Conservation (phyloP, 768 basidiomycete species). For the Hysterangium stoloniferum region DNA sequence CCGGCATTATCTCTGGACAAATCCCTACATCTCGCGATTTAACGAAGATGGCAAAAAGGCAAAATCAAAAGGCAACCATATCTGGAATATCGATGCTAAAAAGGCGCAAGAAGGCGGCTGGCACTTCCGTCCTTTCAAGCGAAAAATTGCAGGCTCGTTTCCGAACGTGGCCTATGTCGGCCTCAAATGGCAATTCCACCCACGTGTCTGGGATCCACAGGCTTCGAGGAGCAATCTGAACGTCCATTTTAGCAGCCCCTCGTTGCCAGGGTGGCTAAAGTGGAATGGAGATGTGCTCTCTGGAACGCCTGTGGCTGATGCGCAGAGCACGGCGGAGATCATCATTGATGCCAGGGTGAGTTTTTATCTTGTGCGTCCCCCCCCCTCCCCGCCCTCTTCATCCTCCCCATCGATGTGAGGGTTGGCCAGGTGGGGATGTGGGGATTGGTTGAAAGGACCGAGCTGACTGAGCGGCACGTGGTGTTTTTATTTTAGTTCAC, state of each 20-base stretch:
- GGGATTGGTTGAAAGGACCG: slow-evolving; percentile 15
- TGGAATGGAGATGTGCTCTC: slow-evolving; percentile 83
- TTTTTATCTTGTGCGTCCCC: slow-evolving; percentile 14
- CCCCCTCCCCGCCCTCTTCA: too few species aligned
- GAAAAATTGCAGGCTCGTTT: slow-evolving; percentile 79
- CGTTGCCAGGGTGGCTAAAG: slow-evolving; percentile 75
- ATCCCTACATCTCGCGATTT: slow-evolving; percentile 89
- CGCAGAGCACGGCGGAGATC: slow-evolving; percentile 68
- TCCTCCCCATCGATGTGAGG: background rate
- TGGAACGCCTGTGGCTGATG: slow-evolving; percentile 72
- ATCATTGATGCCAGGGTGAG: slow-evolving; percentile 69
- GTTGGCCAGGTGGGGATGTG: background rate
- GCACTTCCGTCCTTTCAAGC: slow-evolving; percentile 83
- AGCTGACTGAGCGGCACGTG: too few species aligned
- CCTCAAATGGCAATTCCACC: slow-evolving; percentile 81
- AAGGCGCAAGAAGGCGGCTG: slow-evolving; percentile 64
- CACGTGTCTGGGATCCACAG: slow-evolving; percentile 96
- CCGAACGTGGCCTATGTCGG: slow-evolving; percentile 77
- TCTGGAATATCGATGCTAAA: slow-evolving; percentile 98
- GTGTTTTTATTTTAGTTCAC: slow-evolving; percentile 39
- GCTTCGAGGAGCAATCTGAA: slow-evolving; percentile 72
- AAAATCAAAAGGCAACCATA: slow-evolving; percentile 98
- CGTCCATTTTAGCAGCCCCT: slow-evolving; percentile 74
- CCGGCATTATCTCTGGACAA: slow-evolving; percentile 93
- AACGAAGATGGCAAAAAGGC: slow-evolving; percentile 99